phyloP scores from a whole-genome alignment of 495 filamentous ascomycete genomes.

The Viridothelium virens region DNA sequence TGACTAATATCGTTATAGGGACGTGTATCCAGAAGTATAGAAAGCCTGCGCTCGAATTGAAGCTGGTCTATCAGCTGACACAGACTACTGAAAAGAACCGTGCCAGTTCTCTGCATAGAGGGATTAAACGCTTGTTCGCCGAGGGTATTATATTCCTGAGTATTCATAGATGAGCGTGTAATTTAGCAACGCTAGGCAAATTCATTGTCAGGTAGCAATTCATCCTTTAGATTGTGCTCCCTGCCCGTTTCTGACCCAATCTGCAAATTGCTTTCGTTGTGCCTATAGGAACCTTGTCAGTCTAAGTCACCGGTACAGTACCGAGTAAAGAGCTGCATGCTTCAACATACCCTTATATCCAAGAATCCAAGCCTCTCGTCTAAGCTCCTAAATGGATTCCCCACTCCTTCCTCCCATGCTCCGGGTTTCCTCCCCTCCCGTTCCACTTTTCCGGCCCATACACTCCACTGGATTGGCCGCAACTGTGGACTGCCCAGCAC shows the following conservation, averaged over 20 bases:
- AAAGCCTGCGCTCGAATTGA: background rate
- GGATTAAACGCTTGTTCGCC: background rate
- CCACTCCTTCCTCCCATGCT: slow-evolving; percentile 26
- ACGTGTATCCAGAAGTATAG: slow-evolving; percentile 55
- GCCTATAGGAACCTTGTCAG: slow-evolving; percentile 16
- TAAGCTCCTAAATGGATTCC: slow-evolving; percentile 35
- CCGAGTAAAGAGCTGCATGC: background rate
- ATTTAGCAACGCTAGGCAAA: background rate
- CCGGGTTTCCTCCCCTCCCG: slow-evolving; percentile 22
- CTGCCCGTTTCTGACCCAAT: slow-evolving; percentile 33
- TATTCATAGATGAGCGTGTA: background rate
- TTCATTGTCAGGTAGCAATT: background rate
- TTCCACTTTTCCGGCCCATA: slow-evolving; percentile 37
- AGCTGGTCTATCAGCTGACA: background rate
- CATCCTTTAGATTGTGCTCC: background rate
- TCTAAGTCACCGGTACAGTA: background rate
- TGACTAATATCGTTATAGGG: slow-evolving; percentile 31
- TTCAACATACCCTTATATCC: slow-evolving; percentile 37
- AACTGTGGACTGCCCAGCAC: slow-evolving; percentile 32
- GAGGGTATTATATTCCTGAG: background rate
- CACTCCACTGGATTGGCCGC: slow-evolving; percentile 37
- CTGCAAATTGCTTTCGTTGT: slow-evolving; percentile 37
- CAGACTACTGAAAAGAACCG: background rate
- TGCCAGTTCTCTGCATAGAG: background rate
- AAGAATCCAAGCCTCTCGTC: slow-evolving; percentile 38